These are phyloP conservation scores for Rusavskia elegans DNA, from an alignment of 495 filamentous ascomycete genomes.

Conservation along the genomic window DNA sequence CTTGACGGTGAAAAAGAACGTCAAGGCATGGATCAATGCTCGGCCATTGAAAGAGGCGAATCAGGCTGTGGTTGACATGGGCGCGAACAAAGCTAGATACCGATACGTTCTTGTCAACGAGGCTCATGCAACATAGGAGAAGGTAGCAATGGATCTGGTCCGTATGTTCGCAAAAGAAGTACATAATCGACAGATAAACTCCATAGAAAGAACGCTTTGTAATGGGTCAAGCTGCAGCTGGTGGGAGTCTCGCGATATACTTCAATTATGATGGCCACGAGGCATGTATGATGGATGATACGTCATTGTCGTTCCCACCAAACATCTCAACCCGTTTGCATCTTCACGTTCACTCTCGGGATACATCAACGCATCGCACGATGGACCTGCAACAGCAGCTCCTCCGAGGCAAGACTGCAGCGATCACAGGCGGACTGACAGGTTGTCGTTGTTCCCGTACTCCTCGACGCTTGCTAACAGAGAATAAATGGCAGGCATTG, in stretches of 20 bases:
- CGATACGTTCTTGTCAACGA: conserved; percentile 60
- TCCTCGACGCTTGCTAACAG: no score
- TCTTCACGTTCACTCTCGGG: no score
- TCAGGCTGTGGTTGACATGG: conserved; percentile 50
- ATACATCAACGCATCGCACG: not conserved
- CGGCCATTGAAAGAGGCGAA: conserved; percentile 61
- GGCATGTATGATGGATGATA: no score
- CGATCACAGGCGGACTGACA: conserved; percentile 61
- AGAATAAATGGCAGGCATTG: conserved; percentile 26
- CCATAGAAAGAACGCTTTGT: no score
- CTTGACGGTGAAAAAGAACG: conserved; percentile 56
- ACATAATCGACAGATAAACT: no score
- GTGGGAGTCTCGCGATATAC: no score
- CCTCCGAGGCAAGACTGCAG: conserved; percentile 51
- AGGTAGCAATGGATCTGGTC: no score
- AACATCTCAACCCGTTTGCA: no score
- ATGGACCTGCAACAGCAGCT: conserved; percentile 23
- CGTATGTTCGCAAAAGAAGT: no score
- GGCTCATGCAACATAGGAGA: conserved; percentile 13
- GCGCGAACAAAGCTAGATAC: conserved; percentile 54
- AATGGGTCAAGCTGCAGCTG: no score
- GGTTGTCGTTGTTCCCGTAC: conserved; percentile 17
- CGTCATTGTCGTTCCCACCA: no score
- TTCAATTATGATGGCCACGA: no score
- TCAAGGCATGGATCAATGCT: conserved; percentile 60